Conservation (phyloP, 257 asterid species). For the Nicotiana knightiana region DNA sequence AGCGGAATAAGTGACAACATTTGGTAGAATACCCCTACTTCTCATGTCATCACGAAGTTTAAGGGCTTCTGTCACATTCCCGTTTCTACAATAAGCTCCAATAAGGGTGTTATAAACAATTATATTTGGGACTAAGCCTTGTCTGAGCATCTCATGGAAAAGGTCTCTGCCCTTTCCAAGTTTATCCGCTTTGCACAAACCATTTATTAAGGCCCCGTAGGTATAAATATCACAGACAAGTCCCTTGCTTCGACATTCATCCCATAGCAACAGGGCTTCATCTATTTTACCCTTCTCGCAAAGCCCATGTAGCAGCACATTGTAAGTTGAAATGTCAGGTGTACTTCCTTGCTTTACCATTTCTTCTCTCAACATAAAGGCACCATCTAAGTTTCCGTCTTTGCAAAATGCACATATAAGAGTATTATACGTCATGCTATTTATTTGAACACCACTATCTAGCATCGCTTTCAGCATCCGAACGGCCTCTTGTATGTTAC, state of each 20-base stretch:
- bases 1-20: slow-evolving; percentile 56
- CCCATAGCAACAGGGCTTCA: slow-evolving; percentile 71
- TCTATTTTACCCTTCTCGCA: slow-evolving; percentile 53
- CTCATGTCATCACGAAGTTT: slow-evolving; percentile 58
- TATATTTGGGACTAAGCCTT: slow-evolving; percentile 40
- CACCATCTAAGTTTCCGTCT: slow-evolving; percentile 48
- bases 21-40: slow-evolving; percentile 46
- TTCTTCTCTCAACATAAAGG: slow-evolving; percentile 57
- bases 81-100: slow-evolving; percentile 45
- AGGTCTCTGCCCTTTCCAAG: slow-evolving; percentile 50
- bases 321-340: slow-evolving; percentile 58
- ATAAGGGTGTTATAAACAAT: slow-evolving; percentile 63
- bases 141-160: slow-evolving; percentile 41
- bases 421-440: slow-evolving; percentile 60
- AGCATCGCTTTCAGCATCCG: slow-evolving; percentile 45
- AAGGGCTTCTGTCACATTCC: slow-evolving; percentile 52
- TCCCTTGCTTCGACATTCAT: slow-evolving; percentile 48
- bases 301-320: slow-evolving; percentile 45
- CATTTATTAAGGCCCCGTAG: slow-evolving; percentile 63
- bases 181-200: slow-evolving; percentile 55
- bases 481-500: slow-evolving; percentile 48
- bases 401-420: slow-evolving; percentile 66
- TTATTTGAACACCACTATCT: slow-evolving; percentile 35
- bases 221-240: slow-evolving; percentile 46
- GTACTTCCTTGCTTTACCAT: slow-evolving; percentile 52